A percentile compares a stretch with the other conserved stretches of the same genome.
These are phyloP conservation scores for Rhizophagus prolifer DNA, from an alignment of 192 early-diverging fungal genomes.

Conservation along the genomic window DNA sequence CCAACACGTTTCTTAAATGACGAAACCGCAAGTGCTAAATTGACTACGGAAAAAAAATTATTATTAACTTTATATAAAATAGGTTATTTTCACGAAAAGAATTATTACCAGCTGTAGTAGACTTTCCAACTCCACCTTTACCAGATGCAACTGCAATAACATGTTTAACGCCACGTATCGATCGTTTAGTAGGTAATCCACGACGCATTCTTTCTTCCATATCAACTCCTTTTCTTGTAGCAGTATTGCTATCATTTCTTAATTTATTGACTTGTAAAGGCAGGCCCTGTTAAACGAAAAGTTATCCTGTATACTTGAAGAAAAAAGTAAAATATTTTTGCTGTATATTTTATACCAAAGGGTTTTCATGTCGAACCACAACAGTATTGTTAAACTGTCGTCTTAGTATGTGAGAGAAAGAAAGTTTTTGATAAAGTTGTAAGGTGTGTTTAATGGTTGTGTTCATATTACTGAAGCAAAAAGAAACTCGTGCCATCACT, in stretches of 20 bases:
- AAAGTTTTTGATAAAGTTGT: neutral
- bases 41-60: slow-evolving; percentile 51
- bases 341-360: neutral
- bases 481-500: too few relatives aligned
- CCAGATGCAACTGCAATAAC: slow-evolving; percentile 83
- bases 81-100: neutral
- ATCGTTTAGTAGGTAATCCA: slow-evolving; percentile 68
- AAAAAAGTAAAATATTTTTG: neutral
- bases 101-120: slow-evolving; percentile 71
- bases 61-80: neutral
- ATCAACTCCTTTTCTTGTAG: neutral
- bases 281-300: neutral
- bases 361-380: neutral
- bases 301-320: neutral
- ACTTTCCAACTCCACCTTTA: slow-evolving; percentile 93
- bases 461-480: neutral
- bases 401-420: neutral
- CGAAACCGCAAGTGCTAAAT: slow-evolving; percentile 69
- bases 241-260: slow-evolving; percentile 38
- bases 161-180: slow-evolving; percentile 71
- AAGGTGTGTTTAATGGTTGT: neutral
- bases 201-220: slow-evolving; percentile 47
- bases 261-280: neutral
- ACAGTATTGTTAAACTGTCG: neutral
- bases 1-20: slow-evolving; percentile 63